Percentiles rank a stretch among this genome's conserved stretches.
Conservation (phyloP, 805 yeast species). For the Lipomyces yamanashiensis region DNA sequence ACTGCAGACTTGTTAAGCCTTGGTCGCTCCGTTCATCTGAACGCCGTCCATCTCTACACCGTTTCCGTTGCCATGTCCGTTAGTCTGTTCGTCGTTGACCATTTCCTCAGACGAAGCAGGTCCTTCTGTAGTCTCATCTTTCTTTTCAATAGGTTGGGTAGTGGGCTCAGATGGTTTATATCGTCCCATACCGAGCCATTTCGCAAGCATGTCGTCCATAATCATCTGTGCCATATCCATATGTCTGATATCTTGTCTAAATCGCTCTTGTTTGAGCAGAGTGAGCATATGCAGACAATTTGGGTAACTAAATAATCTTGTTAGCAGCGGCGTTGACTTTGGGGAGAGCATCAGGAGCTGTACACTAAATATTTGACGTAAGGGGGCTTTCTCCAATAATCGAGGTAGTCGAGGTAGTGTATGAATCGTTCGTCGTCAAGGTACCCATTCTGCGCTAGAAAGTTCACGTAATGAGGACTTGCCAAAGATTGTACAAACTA, state of each 20-base stretch:
- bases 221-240: slow-evolving; percentile 50
- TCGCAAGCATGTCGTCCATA: slow-evolving; percentile 50
- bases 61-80: slow-evolving; percentile 8
- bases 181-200: slow-evolving; percentile 44
- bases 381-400: slow-evolving; percentile 80
- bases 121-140: background rate
- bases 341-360: background rate
- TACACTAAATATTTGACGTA: slow-evolving; percentile 69
- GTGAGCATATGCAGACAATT: slow-evolving; percentile 83
- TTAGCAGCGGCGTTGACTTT: background rate
- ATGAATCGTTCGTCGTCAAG: slow-evolving; percentile 73
- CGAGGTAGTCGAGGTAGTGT: slow-evolving; percentile 75
- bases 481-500: slow-evolving; percentile 90
- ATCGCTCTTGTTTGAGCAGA: slow-evolving; percentile 51
- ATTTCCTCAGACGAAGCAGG: background rate
- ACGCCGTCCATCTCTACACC: slow-evolving; percentile 1
- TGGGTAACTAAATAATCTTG: slow-evolving; percentile 60
- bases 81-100: background rate
- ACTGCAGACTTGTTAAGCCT: background rate
- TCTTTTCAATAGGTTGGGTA: background rate
- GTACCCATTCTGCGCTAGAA: slow-evolving; percentile 80
- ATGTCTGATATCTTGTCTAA: slow-evolving; percentile 48
- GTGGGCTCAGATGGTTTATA: slow-evolving; percentile 12
- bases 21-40: background rate
- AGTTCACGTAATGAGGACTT: slow-evolving; percentile 84